A percentile compares a stretch with the other conserved stretches of the same genome.
Conservation (phyloP, 345 rosid species). For the Brassica cretica region DNA sequence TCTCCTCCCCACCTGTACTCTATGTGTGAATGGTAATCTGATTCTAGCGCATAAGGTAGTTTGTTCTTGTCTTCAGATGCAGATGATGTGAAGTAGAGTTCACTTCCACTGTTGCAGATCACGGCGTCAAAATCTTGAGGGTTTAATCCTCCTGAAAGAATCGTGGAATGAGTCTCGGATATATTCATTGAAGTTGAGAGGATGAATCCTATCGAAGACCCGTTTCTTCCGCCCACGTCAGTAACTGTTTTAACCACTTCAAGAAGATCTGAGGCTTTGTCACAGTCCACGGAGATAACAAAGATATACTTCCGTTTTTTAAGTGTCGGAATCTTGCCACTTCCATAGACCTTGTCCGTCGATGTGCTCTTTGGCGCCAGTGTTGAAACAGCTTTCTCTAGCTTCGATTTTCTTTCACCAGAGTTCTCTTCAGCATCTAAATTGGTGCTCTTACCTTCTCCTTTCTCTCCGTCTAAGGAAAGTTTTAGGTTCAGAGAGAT, state of each 20-base stretch:
- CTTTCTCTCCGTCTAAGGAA: slow-evolving; percentile 66
- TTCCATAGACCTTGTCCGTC: slow-evolving; percentile 38
- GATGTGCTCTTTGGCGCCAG: slow-evolving; percentile 40
- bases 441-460: slow-evolving; percentile 41
- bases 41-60: slow-evolving; percentile 53
- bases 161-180: slow-evolving; percentile 51
- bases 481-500: slow-evolving; percentile 65
- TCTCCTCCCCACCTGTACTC: slow-evolving; percentile 84
- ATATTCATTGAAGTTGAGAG: slow-evolving; percentile 58
- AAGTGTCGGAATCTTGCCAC: slow-evolving; percentile 41
- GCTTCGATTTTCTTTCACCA: slow-evolving; percentile 39
- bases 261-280: slow-evolving; percentile 39
- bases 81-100: slow-evolving; percentile 56
- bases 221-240: slow-evolving; percentile 42
- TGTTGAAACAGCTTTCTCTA: slow-evolving; percentile 46
- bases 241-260: slow-evolving; percentile 41
- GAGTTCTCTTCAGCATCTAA: slow-evolving; percentile 50
- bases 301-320: slow-evolving; percentile 52
- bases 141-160: slow-evolving; percentile 50
- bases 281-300: slow-evolving; percentile 60
- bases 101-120: slow-evolving; percentile 68
- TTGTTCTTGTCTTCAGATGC: slow-evolving; percentile 43
- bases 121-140: slow-evolving; percentile 65
- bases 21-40: slow-evolving; percentile 66
- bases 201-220: slow-evolving; percentile 50